Conservation (phyloP, 768 basidiomycete genomes). For the Lactifluus volemus region DNA sequence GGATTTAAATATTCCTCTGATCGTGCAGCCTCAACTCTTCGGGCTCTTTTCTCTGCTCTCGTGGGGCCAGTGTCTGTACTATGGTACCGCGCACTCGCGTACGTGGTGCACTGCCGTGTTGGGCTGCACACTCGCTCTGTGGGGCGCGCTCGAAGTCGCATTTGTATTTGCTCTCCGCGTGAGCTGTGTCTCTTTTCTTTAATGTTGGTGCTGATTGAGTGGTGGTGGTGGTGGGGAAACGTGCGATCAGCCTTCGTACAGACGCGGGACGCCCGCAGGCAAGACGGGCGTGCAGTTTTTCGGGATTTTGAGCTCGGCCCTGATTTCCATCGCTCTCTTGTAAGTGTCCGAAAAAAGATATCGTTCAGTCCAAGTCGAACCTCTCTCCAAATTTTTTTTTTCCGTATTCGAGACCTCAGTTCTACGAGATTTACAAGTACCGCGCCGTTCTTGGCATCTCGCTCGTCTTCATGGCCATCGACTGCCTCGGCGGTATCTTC, state of each 20-base stretch:
- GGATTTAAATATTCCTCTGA: constrained; percentile 51
- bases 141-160: constrained; percentile 50
- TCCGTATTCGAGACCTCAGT: constrained; percentile 43
- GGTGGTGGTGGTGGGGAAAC: neutral
- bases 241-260: constrained; percentile 28
- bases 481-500: constrained; percentile 63
- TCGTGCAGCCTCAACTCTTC: constrained; percentile 61
- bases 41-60: constrained; percentile 22
- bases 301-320: constrained; percentile 48
- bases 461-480: constrained; percentile 57
- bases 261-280: constrained; percentile 29
- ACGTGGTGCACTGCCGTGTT: constrained; percentile 26
- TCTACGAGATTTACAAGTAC: constrained; percentile 72
- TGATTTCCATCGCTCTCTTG: constrained; percentile 46
- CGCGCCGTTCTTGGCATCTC: constrained; percentile 62
- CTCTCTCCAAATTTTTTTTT: no score
- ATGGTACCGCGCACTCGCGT: no score
- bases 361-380: neutral
- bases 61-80: no score
- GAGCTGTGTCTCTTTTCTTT: constrained; percentile 18
- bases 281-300: constrained; percentile 27
- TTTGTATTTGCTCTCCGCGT: constrained; percentile 52
- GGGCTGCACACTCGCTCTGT: constrained; percentile 32
- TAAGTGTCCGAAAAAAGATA: constrained; percentile 20
- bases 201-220: neutral